phyloP scores from a whole-genome alignment of 1,139 yeast species.

The Debaryomyces psychrophilus region DNA sequence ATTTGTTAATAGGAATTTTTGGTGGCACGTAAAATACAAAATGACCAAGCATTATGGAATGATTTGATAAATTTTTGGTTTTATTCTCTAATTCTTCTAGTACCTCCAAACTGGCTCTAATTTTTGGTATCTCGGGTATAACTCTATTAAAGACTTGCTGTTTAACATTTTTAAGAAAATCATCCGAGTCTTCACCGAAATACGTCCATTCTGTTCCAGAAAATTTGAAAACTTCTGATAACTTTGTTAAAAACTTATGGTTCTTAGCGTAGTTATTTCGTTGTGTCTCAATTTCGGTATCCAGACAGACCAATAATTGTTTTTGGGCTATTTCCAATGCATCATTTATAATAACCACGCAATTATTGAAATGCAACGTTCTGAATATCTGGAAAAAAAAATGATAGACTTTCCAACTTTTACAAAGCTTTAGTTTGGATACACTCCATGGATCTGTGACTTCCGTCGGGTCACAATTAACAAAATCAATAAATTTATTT shows the following conservation, averaged over 20 bases:
- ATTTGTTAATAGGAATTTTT: constrained; percentile 11
- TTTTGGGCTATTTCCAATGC: constrained; percentile 19
- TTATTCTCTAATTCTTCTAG: not conserved
- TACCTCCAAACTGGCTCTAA: not conserved
- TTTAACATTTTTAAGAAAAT: not conserved
- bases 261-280: constrained; percentile 5
- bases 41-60: constrained; percentile 9
- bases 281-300: constrained; percentile 6
- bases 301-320: constrained; percentile 16
- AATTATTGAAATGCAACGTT: constrained; percentile 21
- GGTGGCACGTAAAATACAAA: constrained; percentile 10
- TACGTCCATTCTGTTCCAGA: constrained; percentile 5
- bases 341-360: constrained; percentile 16
- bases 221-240: constrained; percentile 2
- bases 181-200: constrained; percentile 4
- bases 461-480: constrained; percentile 5
- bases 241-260: not conserved
- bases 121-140: not conserved
- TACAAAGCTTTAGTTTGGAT: constrained; percentile 15
- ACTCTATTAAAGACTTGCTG: not conserved
- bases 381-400: constrained; percentile 24
- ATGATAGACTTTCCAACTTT: constrained; percentile 21
- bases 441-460: constrained; percentile 12
- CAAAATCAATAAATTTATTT: constrained; percentile 14
- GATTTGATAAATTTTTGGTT: not conserved